Percentiles rank a stretch among this genome's conserved stretches.
These are phyloP conservation scores for Nicotiana noctiflora DNA, from an alignment of 257 asterid genomes.

Conservation along the genomic window DNA sequence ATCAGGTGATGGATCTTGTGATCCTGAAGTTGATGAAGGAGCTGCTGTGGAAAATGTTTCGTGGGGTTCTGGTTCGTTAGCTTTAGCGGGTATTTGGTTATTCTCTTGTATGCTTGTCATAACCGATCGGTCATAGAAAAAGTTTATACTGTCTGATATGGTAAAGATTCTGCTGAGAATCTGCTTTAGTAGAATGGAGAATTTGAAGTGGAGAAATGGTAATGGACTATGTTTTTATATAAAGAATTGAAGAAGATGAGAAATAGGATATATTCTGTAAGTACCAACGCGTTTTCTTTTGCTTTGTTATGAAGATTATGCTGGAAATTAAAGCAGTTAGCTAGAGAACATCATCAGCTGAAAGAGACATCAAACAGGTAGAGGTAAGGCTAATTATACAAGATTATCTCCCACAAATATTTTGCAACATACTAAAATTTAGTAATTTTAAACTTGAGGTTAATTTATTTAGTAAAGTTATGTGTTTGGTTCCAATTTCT, in stretches of 20 bases:
- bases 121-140: not conserved
- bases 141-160: not conserved
- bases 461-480: no score
- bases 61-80: not conserved
- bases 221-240: not conserved
- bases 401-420: no score
- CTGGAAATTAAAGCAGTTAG: not conserved
- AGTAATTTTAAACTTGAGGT: no score
- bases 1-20: not conserved
- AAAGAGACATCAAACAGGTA: not conserved
- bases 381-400: no score
- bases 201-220: not conserved
- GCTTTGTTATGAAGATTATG: slow-evolving; percentile 10
- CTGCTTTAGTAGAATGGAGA: not conserved
- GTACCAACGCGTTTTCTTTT: slow-evolving; percentile 6
- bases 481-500: no score
- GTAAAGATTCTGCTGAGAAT: not conserved
- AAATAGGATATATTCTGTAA: not conserved
- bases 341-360: not conserved
- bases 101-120: slow-evolving; percentile 13
- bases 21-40: not conserved
- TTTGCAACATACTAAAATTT: no score
- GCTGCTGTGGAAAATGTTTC: not conserved
- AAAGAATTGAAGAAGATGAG: not conserved
- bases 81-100: not conserved